These are phyloP conservation scores for Bassia scoparia DNA, from an alignment of 148 eudicot species.

Conservation along the genomic window DNA sequence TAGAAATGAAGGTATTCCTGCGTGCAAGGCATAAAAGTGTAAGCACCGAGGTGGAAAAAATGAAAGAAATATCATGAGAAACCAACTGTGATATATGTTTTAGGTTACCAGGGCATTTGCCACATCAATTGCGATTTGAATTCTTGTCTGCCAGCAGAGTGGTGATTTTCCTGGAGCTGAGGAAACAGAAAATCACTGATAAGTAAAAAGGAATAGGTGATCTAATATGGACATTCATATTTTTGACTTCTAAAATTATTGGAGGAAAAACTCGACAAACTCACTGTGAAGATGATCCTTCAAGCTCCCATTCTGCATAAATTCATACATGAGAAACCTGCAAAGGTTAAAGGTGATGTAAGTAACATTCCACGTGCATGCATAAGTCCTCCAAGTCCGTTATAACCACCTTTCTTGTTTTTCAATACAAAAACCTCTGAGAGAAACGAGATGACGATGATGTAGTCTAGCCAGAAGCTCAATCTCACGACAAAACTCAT, in stretches of 20 bases:
- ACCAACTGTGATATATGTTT: not conserved
- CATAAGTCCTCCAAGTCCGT: not conserved
- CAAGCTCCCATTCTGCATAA: conserved; percentile 92
- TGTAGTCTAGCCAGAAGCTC: conserved; percentile 90
- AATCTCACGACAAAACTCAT: conserved; percentile 89
- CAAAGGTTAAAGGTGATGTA: conserved; percentile 14
- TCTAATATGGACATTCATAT: not conserved
- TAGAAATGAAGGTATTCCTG: conserved; percentile 99
- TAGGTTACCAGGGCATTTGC: conserved; percentile 90
- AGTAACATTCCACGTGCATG: not conserved
- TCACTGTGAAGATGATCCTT: conserved; percentile 90
- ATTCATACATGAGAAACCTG: conserved; percentile 93
- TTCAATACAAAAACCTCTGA: conserved; percentile 79
- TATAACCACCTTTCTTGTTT: conserved; percentile 64
- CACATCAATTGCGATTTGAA: conserved; percentile 92
- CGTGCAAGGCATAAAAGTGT: conserved; percentile 26
- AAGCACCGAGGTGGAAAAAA: conserved; percentile 17
- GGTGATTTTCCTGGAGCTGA: conserved; percentile 62
- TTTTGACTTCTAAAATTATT: not conserved
- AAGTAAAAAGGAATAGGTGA: not conserved
- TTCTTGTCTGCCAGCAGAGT: conserved; percentile 82
- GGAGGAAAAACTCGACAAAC: conserved; percentile 22
- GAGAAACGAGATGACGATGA: conserved; percentile 96
- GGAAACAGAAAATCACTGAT: not conserved
- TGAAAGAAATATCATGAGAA: not conserved